Evolutionary conservation across 1,284 basidiomycete genomes (phyloP).

Genomic region (Pascua guehoae): DNA sequence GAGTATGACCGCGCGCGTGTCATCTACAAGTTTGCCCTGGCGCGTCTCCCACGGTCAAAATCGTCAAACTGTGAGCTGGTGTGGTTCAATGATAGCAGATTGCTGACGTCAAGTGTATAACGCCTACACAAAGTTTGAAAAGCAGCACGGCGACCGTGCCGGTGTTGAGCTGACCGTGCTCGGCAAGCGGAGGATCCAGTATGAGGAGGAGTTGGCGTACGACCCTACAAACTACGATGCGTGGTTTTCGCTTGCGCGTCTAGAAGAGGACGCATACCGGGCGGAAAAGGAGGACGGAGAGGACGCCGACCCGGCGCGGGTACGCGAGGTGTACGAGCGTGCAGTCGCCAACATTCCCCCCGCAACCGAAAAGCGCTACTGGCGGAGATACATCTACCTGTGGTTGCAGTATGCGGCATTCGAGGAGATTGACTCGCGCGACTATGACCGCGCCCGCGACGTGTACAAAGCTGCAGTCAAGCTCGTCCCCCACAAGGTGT

Average conservation of each 20-base stretch:
- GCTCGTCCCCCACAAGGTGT: constrained; percentile 89
- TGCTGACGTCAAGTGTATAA: constrained; percentile 58
- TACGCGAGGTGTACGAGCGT: constrained; percentile 91
- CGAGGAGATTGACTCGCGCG: constrained; percentile 93
- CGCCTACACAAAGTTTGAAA: constrained; percentile 95
- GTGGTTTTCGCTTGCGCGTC: constrained; percentile 93
- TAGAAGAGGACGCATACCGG: constrained; percentile 84
- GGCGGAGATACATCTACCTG: constrained; percentile 84
- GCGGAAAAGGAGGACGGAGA: constrained; percentile 71
- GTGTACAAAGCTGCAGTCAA: constrained; percentile 87
- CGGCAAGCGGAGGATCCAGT: constrained; percentile 93
- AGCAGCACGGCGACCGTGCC: constrained; percentile 86
- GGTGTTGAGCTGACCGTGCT: constrained; percentile 91
- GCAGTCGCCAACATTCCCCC: constrained; percentile 96
- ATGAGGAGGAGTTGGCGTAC: constrained; percentile 86
- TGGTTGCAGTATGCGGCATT: constrained; percentile 97
- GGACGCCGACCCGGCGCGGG: constrained; percentile 58
- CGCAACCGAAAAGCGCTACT: constrained; percentile 59
- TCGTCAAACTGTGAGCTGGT: constrained; percentile 56
- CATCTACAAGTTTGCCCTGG: constrained; percentile 97
- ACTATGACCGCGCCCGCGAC: constrained; percentile 77
- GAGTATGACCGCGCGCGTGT: constrained; percentile 95
- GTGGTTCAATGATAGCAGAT: not conserved
- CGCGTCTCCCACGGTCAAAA: constrained; percentile 84
- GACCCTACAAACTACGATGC: constrained; percentile 92